Evolutionary conservation across 257 asterid genomes (phyloP), one percentile per base, ranked within the genome.

Genomic region (Solanum dulcamara): DNA sequence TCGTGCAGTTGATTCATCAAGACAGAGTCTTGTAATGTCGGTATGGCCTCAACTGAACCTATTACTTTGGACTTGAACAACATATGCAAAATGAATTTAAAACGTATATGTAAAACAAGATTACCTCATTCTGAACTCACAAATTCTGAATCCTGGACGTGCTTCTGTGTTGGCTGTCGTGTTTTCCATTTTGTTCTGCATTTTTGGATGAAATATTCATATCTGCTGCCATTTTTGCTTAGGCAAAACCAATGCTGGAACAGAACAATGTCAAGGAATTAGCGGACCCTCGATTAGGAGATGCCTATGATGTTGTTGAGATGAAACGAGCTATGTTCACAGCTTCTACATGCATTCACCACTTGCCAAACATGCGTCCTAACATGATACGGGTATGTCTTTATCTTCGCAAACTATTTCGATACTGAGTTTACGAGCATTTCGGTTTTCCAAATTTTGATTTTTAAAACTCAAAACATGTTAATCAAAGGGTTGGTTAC

Each of bases 21-120:
- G 93, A 55, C 98, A 95, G 86, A 97, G 98, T 93, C 97, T 97
- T 46, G 99, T 91, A 81, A 90, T 95, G 91, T 97, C 98, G 99
- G 99, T 96, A 94, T n/a, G 97, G 13, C 83, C 24, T 71, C 82
- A 26, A n/a, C 20, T 14, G 35, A 14, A 26, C 38, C 35, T 24
- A 26, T 44, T 75, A 44, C 57, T 44, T 1, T 26, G 7, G 0
- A 14, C 14, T 26, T 28, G 59, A 44, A 0, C 35, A 24, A 5
- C 51, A 37, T 38, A 20, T 5, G 80, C 30, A 12, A 71, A 71
- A 35, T 0, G 14, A 20, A 38, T 4, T 37, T 37, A 37, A 70
- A 70, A 2, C 2, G 37, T 42, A 75, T 14, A 26, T 2, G 33
- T 24, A 1, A 24, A 14, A 75, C 4, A 75, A 44, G 59, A 75